Evolutionary conservation across 2,329 filamentous ascomycete species (phyloP).

Genomic region (Pseudogymnoascus sp.): DNA sequence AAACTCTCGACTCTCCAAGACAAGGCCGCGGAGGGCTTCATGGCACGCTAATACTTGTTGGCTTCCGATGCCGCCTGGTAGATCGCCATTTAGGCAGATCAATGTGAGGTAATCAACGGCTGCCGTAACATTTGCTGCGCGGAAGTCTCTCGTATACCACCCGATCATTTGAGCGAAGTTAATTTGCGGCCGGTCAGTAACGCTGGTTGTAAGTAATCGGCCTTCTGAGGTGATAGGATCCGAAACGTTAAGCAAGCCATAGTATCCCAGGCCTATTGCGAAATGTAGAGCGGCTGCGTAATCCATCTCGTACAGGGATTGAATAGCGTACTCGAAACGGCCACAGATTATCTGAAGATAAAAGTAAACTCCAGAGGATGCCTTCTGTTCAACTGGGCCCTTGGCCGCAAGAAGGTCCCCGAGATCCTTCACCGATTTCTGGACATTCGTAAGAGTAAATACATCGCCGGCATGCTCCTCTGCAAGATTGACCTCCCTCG

Average conservation of each 20-base stretch:
- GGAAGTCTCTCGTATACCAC: conserved; percentile 93
- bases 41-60: conserved; percentile 79
- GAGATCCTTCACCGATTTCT: conserved; percentile 76
- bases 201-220: conserved; percentile 59
- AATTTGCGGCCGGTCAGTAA: conserved; percentile 66
- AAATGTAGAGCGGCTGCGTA: conserved; percentile 95
- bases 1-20: conserved; percentile 95
- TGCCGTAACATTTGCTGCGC: conserved; percentile 76
- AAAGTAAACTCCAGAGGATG: conserved; percentile 83
- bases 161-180: conserved; percentile 92
- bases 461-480: conserved; percentile 58
- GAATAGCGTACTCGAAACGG: conserved; percentile 88
- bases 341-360: conserved; percentile 84
- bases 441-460: conserved; percentile 59
- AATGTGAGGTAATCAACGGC: conserved; percentile 89
- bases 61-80: conserved; percentile 63
- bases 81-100: conserved; percentile 84
- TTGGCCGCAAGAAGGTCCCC: conserved; percentile 86
- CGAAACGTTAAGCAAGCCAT: conserved; percentile 79
- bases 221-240: conserved; percentile 68
- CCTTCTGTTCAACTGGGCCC: conserved; percentile 57
- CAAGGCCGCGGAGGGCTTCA: conserved; percentile 84
- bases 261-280: conserved; percentile 78
- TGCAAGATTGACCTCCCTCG: conserved; percentile 53
- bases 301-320: conserved; percentile 83